phyloP scores from a whole-genome alignment of 805 yeast genomes.

The Yarrowia deformans region DNA sequence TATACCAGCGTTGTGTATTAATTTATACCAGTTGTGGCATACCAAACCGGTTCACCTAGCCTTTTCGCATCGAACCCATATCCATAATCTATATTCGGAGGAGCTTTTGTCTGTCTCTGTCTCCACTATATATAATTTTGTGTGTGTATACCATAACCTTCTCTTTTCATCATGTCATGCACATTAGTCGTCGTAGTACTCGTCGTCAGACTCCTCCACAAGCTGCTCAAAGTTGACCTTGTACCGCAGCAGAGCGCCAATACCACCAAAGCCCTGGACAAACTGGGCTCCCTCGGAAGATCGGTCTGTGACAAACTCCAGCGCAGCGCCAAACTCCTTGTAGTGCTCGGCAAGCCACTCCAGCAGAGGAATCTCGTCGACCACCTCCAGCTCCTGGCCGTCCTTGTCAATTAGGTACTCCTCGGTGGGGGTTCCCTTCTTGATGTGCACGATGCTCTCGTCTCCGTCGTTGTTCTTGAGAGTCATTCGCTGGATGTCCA shows the following conservation, averaged over 20 bases:
- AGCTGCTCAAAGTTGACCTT: conserved; percentile 97
- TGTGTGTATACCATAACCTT: background rate
- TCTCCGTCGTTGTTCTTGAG: conserved; percentile 83
- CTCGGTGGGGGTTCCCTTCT: conserved; percentile 77
- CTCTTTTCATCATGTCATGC: background rate
- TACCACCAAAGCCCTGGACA: conserved; percentile 98
- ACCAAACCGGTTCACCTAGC: background rate
- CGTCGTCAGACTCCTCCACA: conserved; percentile 87
- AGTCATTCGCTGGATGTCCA: conserved; percentile 82
- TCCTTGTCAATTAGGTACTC: conserved; percentile 78
- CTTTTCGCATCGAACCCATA: background rate
- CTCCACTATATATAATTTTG: conserved; percentile 34
- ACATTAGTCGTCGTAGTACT: conserved; percentile 59
- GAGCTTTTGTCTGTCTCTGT: background rate
- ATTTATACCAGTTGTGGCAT: background rate
- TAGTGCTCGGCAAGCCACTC: conserved; percentile 99
- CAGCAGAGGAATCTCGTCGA: conserved; percentile 81
- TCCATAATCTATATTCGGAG: conserved; percentile 15
- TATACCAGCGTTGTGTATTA: background rate
- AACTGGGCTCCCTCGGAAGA: conserved; percentile 99
- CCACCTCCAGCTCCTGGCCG: conserved; percentile 90
- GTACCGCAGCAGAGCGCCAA: conserved; percentile 95
- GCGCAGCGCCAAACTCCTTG: conserved; percentile 89
- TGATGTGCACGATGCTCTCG: conserved; percentile 73
- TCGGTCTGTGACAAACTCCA: conserved; percentile 96